A percentile compares a stretch with the other conserved stretches of the same genome.
Conservation (phyloP, 768 basidiomycete species). For the Paxillus ammoniavirescens region DNA sequence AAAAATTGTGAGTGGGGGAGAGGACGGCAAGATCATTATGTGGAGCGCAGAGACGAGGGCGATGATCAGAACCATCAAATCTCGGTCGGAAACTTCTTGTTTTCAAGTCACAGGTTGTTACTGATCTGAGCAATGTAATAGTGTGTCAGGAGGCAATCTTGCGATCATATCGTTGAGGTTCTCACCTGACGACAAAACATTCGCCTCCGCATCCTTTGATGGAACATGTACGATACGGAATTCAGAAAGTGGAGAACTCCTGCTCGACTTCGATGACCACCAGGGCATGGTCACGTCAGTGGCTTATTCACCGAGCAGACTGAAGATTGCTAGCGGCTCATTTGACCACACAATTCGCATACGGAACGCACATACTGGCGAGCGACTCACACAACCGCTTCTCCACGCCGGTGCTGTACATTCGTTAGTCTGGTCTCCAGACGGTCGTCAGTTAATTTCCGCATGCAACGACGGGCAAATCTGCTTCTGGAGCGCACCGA, state of each 20-base stretch:
- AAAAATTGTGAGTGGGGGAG: slow-evolving; percentile 5
- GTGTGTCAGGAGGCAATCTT: neutral
- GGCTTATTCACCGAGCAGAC: too few relatives aligned
- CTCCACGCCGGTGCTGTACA: neutral
- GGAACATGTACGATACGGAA: neutral
- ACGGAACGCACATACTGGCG: too few relatives aligned
- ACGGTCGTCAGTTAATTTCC: neutral
- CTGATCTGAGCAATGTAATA: neutral
- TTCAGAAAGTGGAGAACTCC: neutral
- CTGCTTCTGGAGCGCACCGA: too few relatives aligned
- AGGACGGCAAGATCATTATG: slow-evolving; percentile 8
- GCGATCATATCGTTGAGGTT: neutral
- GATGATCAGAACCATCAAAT: slow-evolving; percentile 26
- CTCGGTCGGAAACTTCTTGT: neutral
- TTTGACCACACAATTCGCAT: too few relatives aligned
- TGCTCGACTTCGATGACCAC: neutral
- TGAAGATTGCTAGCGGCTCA: too few relatives aligned
- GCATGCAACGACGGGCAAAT: neutral
- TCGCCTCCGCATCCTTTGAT: slow-evolving; percentile 6
- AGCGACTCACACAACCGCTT: too few relatives aligned
- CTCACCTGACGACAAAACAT: slow-evolving; percentile 10
- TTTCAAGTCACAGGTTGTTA: too few relatives aligned
- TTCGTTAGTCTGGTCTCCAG: neutral
- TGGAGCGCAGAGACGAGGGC: slow-evolving; percentile 8
- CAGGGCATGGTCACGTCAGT: too few relatives aligned